Evolutionary conservation across 1,139 yeast genomes (phyloP), one percentile per base, ranked within the genome.

Genomic region (Yamadazyma diospyri): DNA sequence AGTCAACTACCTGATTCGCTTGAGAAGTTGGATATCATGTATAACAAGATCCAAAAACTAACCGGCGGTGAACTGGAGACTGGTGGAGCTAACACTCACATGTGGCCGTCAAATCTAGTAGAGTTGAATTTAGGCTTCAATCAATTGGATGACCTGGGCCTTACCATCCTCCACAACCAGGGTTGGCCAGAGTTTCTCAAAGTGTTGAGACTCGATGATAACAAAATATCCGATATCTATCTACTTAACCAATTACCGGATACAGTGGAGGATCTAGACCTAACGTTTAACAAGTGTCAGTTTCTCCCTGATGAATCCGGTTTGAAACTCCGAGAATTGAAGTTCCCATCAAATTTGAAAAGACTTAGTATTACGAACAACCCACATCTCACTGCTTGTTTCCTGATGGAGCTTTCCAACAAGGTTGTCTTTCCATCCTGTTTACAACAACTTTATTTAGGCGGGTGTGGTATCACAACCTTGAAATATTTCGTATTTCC

Each of bases 71-170:
- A 16, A 12, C 12, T n/a, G 10, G 7, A 6, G 4, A 15, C 8
- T 9, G 9, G 20, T 18, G 9, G 6, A 6, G 9, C 20, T 18
- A 9, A 18, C 9, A 9, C 5, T 11, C 15, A 11, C 8, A 12
- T 52, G 48, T 63, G 66, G 66, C 67, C 68, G 0, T 38, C 39
- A 2, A 39, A 43, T 18, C 44, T 62, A 35, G 44, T 40, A 26
- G 49, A 58, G 7, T 43, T 62, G n/a, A 42, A 57, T 11, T 42
- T 63, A 23, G 41, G 51, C n/a, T 42, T 45, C 24, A 59, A 61
- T 33, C 39, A 38, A 9, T 44, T 61, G 3, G 43, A 43, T 23
- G 51, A 58, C 38, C 36, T 40, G 1, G 36, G 53, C 0, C 27
- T 60, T 9, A 25, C 16, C 21, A 4, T 36, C 39, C 17, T 42